phyloP scores from a whole-genome alignment of 2,329 filamentous ascomycete genomes.

The Pseudomassariella vexata region DNA sequence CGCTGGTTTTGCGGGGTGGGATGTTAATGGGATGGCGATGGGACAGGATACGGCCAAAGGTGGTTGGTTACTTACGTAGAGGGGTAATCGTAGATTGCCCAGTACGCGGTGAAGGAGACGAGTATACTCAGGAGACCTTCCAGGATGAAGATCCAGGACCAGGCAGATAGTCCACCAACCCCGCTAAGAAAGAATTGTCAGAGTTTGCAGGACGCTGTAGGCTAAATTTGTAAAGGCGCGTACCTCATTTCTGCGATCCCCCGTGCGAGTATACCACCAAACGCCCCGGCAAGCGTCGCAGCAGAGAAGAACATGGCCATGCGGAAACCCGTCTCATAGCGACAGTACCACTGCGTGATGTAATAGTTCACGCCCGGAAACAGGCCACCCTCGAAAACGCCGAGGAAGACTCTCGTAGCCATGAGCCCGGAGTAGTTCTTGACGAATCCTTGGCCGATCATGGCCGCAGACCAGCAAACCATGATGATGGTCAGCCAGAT shows the following conservation, averaged over 20 bases:
- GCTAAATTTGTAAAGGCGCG: too few relatives aligned
- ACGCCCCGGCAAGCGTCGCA: constrained; percentile 41
- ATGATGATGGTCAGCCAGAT: constrained; percentile 62
- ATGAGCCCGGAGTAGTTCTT: constrained; percentile 24
- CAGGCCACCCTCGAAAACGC: constrained; percentile 48
- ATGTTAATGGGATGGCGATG: too few relatives aligned
- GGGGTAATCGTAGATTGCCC: constrained; percentile 55
- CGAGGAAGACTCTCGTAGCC: constrained; percentile 38
- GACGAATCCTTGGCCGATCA: constrained; percentile 18
- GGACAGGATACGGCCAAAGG: too few relatives aligned
- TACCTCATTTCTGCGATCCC: constrained; percentile 44
- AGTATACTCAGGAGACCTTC: constrained; percentile 48
- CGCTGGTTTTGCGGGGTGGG: too few relatives aligned
- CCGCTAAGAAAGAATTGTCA: constrained; percentile 3
- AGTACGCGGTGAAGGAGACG: constrained; percentile 43
- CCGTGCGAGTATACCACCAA: constrained; percentile 38
- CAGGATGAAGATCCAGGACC: constrained; percentile 77
- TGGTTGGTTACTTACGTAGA: constrained; percentile 22
- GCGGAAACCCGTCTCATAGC: constrained; percentile 37
- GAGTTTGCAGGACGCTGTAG: too few relatives aligned
- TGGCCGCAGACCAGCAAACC: constrained; percentile 31
- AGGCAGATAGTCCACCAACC: constrained; percentile 36
- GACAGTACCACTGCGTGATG: constrained; percentile 53
- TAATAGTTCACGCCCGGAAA: constrained; percentile 60
- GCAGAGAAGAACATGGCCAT: constrained; percentile 31